Evolutionary conservation across 768 basidiomycete genomes (phyloP).

Genomic region (Amanita phalloides): DNA sequence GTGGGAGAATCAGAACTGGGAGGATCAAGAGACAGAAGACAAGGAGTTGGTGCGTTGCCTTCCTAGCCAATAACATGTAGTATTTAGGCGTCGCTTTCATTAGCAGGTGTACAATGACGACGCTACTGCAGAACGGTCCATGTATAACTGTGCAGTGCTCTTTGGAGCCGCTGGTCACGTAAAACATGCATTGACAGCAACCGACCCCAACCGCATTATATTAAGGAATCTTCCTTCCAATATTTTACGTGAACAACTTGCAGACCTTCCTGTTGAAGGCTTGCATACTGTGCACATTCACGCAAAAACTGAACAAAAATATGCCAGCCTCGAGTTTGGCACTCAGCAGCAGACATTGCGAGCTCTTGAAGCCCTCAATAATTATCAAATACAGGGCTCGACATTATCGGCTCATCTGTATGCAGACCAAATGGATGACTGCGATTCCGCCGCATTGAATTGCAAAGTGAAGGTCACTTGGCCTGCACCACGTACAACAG

Average conservation of each 20-base stretch:
- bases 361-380: background rate
- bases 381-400: background rate
- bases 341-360: background rate
- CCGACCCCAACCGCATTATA: conserved; percentile 26
- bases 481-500: conserved; percentile 29
- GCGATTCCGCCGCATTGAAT: conserved; percentile 5
- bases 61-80: background rate
- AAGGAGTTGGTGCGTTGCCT: background rate
- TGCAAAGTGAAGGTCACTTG: conserved; percentile 31
- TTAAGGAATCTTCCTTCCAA: conserved; percentile 30
- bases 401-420: conserved; percentile 6
- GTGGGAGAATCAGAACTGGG: background rate
- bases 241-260: conserved; percentile 18
- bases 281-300: conserved; percentile 13
- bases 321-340: background rate
- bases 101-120: background rate
- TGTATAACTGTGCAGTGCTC: conserved; percentile 20
- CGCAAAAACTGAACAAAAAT: conserved; percentile 9
- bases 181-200: conserved; percentile 21
- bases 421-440: conserved; percentile 5
- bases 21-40: background rate
- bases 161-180: conserved; percentile 23
- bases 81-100: background rate
- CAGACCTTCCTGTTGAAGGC: conserved; percentile 20
- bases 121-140: conserved; percentile 10